phyloP scores from a whole-genome alignment of 2,329 filamentous ascomycete species.

The Orbilia javanica region DNA sequence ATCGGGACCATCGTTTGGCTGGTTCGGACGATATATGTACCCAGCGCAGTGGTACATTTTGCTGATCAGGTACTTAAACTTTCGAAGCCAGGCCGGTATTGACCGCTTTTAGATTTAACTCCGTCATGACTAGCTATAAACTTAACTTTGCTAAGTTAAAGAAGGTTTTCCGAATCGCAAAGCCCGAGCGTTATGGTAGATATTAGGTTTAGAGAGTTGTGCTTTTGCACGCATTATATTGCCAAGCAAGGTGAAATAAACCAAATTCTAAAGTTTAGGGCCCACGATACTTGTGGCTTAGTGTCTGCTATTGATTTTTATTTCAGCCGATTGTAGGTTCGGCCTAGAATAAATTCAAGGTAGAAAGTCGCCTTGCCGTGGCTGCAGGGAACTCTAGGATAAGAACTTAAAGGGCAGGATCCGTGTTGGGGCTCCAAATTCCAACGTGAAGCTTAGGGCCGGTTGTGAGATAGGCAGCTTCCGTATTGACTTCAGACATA shows the following conservation, averaged over 20 bases:
- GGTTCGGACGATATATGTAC: not conserved
- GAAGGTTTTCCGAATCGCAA: not conserved
- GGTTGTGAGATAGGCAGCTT: not conserved
- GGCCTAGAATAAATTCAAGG: not conserved
- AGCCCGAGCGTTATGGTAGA: not conserved
- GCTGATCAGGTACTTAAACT: not conserved
- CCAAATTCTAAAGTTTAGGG: not conserved
- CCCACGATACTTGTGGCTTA: not conserved
- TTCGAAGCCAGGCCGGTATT: not conserved
- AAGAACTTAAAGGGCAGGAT: too few species aligned
- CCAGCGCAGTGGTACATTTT: not conserved
- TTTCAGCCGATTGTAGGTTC: too few species aligned
- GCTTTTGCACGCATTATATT: too few species aligned
- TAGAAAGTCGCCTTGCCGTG: too few species aligned
- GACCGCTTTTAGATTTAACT: constrained; percentile 1
- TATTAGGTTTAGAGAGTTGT: not conserved
- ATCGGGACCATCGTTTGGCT: not conserved
- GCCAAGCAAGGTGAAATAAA: not conserved
- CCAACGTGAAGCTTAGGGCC: not conserved
- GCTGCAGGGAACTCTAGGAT: too few species aligned
- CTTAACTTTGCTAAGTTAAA: not conserved
- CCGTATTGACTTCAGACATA: too few species aligned
- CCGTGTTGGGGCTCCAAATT: not conserved
- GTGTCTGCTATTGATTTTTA: not conserved
- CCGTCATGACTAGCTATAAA: not conserved